Evolutionary conservation across 306 rosid genomes (phyloP), one percentile per base, ranked within the genome.

Genomic region (Casuarina equisetifolia): DNA sequence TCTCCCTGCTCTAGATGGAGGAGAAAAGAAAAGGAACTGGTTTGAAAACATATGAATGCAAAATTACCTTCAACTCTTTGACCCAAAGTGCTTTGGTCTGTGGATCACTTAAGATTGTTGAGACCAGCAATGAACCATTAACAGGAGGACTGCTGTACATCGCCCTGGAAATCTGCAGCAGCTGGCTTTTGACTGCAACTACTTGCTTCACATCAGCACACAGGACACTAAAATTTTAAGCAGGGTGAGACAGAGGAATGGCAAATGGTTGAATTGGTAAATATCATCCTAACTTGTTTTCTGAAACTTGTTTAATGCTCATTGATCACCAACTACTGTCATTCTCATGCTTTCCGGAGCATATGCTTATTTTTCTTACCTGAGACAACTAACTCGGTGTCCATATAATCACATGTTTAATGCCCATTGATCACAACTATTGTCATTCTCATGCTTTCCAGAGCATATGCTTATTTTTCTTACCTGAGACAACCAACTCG

Each of bases 401-500:
- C 81, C 88, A 10, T 84, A 81, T 61, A 84, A 71, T 62, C 85
- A 83, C 88, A 84, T 84, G 59, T 84, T 84, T 82, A 25, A 25
- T 25, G 6, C 64, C 64, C 64, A 63, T 39, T 15, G 12, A 38
- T 39, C 43, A 63, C 12, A 63, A 12, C 44, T 39, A 38, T 36
- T 36, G 46, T 13, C 45, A 63, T 63, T 63, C 46, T 15, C 20
- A 57, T 57, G 25, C 39, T 57, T 20, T 57, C 43, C 19, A 35
- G 68, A 61, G 4, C 42, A 15, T n/a, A 61, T 61, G 43, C 7
- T 12, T 12, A 61, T 61, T 8, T 64, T 42, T 13, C 84, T 40
- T 38, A 72, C 85, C 88, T 84, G 64, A 84, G 85, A 54, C 83
- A 81, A 44, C 85, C 85, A 53, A 84, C 88, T 49, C 80, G 76